A percentile compares a stretch with the other conserved stretches of the same genome.
phyloP scores from a whole-genome alignment of 148 eudicot species.

The Chenopodium formosanum region DNA sequence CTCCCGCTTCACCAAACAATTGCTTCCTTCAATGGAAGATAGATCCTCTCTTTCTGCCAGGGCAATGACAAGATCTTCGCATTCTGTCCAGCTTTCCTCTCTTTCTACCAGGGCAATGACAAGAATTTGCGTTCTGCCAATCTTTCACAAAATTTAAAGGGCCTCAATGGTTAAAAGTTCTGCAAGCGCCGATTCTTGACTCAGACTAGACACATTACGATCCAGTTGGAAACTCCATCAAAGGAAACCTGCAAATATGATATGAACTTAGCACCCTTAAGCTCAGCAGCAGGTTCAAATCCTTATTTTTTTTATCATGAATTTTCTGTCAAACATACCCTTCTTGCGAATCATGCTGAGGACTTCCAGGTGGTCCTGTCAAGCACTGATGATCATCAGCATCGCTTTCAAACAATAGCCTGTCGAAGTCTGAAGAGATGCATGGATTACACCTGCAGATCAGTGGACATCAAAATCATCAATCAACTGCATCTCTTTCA shows the following conservation, averaged over 20 bases:
- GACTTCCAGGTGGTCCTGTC: not conserved
- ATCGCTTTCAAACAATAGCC: slow-evolving; percentile 15
- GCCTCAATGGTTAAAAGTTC: not conserved
- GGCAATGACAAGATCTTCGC: not conserved
- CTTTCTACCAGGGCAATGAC: not conserved
- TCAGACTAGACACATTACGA: not conserved
- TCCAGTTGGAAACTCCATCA: not conserved
- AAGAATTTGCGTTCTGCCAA: not conserved
- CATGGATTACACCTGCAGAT: slow-evolving; percentile 13
- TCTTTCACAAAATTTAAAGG: not conserved
- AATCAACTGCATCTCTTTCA: not conserved
- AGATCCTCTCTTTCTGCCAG: not conserved
- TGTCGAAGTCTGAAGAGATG: slow-evolving; percentile 17
- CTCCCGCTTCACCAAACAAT: not conserved
- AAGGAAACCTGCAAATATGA: not conserved
- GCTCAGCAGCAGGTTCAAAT: not conserved
- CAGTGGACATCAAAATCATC: not conserved
- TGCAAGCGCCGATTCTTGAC: not conserved
- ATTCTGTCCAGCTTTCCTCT: not conserved
- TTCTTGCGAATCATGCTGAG: slow-evolving; percentile 7
- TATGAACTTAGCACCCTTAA: too few species aligned
- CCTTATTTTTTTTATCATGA: not conserved
- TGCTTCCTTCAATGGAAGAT: not conserved
- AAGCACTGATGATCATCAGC: slow-evolving; percentile 1
- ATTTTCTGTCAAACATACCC: not conserved